These are phyloP conservation scores for Globisporangium yorkense DNA, from an alignment of 352 stramenopile species.

Conservation along the genomic window DNA sequence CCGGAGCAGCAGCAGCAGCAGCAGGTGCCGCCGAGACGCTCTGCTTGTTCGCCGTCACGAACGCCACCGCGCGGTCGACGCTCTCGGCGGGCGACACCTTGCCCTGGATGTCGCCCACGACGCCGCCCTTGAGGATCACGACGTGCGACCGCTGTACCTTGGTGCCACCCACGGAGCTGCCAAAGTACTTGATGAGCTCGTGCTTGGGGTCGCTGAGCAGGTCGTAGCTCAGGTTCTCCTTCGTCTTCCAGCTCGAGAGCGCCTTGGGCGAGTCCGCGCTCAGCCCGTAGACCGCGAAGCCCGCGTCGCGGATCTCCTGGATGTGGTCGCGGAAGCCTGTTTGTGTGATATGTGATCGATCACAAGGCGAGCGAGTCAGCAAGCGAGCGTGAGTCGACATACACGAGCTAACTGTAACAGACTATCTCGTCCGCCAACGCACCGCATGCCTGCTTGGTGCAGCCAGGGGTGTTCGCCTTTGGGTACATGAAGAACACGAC, in stretches of 20 bases:
- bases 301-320: slow-evolving; percentile 72
- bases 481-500: slow-evolving; percentile 90
- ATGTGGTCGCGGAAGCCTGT: slow-evolving; percentile 79
- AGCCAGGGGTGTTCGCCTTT: slow-evolving; percentile 79
- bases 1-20: not conserved
- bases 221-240: slow-evolving; percentile 73
- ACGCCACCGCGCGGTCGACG: slow-evolving; percentile 65
- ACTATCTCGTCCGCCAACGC: slow-evolving; percentile 7
- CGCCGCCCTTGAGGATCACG: slow-evolving; percentile 69
- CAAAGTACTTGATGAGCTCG: slow-evolving; percentile 84
- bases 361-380: not conserved
- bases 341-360: not conserved
- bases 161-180: slow-evolving; percentile 65
- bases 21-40: not conserved
- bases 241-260: slow-evolving; percentile 74
- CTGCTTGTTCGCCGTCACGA: slow-evolving; percentile 48
- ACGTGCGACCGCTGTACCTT: slow-evolving; percentile 86
- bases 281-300: slow-evolving; percentile 76
- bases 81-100: slow-evolving; percentile 76
- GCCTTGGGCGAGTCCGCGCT: slow-evolving; percentile 70
- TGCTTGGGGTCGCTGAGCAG: slow-evolving; percentile 79
- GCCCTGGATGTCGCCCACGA: slow-evolving; percentile 72
- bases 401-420: not conserved
- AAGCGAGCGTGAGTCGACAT: not conserved
- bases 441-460: slow-evolving; percentile 86